These are phyloP conservation scores for Botrytis cinerea DNA, from an alignment of 2,329 filamentous ascomycete genomes.

Conservation along the genomic window DNA sequence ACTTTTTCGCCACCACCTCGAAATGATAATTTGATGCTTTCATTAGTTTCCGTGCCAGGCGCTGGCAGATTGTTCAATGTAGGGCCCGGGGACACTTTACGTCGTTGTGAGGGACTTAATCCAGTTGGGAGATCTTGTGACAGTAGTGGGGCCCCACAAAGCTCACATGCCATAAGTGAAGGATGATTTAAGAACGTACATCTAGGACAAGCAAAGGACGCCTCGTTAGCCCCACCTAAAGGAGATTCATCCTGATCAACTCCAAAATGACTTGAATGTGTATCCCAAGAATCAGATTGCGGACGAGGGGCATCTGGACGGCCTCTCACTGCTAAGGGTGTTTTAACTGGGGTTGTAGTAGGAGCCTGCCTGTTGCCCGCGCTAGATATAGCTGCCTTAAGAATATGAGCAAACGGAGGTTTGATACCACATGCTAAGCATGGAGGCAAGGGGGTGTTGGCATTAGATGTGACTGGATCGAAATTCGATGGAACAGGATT, in stretches of 20 bases:
- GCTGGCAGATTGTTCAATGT: conserved; percentile 48
- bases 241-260: conserved; percentile 5
- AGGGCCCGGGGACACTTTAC: conserved; percentile 79
- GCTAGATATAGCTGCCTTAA: conserved; percentile 83
- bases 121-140: conserved; percentile 51
- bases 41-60: conserved; percentile 57
- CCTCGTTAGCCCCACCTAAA: conserved; percentile 38
- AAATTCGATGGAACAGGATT: conserved; percentile 94
- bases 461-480: conserved; percentile 77
- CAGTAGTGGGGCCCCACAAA: conserved; percentile 78
- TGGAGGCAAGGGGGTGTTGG: conserved; percentile 77
- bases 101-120: conserved; percentile 47
- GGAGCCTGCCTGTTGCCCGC: conserved; percentile 57
- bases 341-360: conserved; percentile 35
- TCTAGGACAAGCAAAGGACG: conserved; percentile 70
- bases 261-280: conserved; percentile 18
- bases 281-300: conserved; percentile 33
- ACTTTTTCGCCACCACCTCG: conserved; percentile 84
- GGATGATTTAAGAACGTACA: conserved; percentile 96
- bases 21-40: conserved; percentile 90
- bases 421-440: conserved; percentile 95
- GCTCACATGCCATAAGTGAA: conserved; percentile 81
- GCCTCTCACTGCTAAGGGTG: conserved; percentile 39
- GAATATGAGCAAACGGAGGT: conserved; percentile 75
- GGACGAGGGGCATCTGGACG: conserved; percentile 31